Evolutionary conservation across 306 rosid genomes (phyloP).

Genomic region (Cucurbita ficifolia): DNA sequence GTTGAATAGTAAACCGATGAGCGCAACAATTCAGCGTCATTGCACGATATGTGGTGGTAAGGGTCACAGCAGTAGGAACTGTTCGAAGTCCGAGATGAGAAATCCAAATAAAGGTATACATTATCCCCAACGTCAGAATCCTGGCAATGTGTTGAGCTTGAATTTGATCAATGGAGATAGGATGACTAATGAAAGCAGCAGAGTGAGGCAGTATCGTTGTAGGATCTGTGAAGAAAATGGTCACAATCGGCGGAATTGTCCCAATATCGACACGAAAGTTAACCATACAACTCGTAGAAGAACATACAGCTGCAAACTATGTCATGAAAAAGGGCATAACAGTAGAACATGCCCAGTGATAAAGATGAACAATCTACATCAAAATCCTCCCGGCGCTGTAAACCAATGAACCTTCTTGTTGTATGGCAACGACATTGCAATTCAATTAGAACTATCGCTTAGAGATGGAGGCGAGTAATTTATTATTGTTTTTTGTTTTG

Average conservation of each 20-base stretch:
- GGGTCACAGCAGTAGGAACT: constrained; percentile 77
- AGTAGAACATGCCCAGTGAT: constrained; percentile 57
- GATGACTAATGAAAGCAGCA: constrained; percentile 12
- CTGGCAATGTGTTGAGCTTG: constrained; percentile 17
- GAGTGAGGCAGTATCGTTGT: constrained; percentile 30
- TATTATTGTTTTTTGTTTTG: no score
- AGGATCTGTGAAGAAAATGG: constrained; percentile 41
- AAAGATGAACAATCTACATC: constrained; percentile 11
- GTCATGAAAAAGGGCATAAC: constrained; percentile 55
- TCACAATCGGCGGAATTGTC: constrained; percentile 58
- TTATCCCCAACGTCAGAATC: constrained; percentile 36
- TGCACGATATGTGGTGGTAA: constrained; percentile 43
- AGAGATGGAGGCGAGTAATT: not conserved
- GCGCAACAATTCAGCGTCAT: constrained; percentile 16
- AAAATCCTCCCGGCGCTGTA: constrained; percentile 8
- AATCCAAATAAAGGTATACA: constrained; percentile 14
- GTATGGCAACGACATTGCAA: not conserved
- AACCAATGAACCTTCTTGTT: not conserved
- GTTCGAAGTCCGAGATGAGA: constrained; percentile 24
- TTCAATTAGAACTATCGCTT: not conserved
- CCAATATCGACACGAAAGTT: not conserved
- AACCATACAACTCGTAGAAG: constrained; percentile 5
- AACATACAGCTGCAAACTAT: constrained; percentile 40
- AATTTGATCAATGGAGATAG: not conserved
- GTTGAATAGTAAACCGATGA: constrained; percentile 14